These are phyloP conservation scores for Parathielavia hyrcaniae DNA, from an alignment of 495 filamentous ascomycete genomes.

Conservation along the genomic window DNA sequence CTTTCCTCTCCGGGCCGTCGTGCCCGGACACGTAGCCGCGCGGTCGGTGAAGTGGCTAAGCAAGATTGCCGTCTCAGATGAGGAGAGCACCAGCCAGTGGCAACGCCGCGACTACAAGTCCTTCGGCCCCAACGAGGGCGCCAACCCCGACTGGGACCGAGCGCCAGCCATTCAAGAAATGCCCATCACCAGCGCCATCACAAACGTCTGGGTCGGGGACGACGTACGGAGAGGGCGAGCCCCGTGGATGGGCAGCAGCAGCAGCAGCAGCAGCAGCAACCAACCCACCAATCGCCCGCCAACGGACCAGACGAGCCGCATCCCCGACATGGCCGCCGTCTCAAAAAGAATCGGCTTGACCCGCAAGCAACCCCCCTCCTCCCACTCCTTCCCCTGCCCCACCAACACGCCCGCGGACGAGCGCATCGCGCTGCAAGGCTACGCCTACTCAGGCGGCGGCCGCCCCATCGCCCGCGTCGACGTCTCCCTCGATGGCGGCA, in stretches of 20 bases:
- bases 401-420: slow-evolving; percentile 10
- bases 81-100: slow-evolving; percentile 54
- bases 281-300: neutral
- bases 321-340: slow-evolving; percentile 20
- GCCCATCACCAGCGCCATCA: slow-evolving; percentile 53
- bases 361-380: neutral
- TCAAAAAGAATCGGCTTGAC: slow-evolving; percentile 22
- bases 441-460: slow-evolving; percentile 56
- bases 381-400: slow-evolving; percentile 11
- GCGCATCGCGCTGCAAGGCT: slow-evolving; percentile 46
- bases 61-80: slow-evolving; percentile 51
- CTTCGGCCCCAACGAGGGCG: slow-evolving; percentile 51
- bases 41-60: slow-evolving; percentile 62
- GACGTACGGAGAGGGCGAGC: slow-evolving; percentile 55
- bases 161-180: slow-evolving; percentile 54
- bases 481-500: slow-evolving; percentile 50
- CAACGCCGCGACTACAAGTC: slow-evolving; percentile 59
- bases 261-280: neutral
- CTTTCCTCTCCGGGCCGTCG: slow-evolving; percentile 53
- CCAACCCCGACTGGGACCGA: slow-evolving; percentile 50
- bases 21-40: slow-evolving; percentile 57
- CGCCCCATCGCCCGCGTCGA: slow-evolving; percentile 51
- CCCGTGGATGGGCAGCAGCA: slow-evolving; percentile 18
- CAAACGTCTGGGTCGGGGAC: slow-evolving; percentile 35
- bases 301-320: slow-evolving; percentile 1